These are phyloP conservation scores for Lasiosphaeriaceae sp. DNA, from an alignment of 495 filamentous ascomycete genomes.

Conservation along the genomic window DNA sequence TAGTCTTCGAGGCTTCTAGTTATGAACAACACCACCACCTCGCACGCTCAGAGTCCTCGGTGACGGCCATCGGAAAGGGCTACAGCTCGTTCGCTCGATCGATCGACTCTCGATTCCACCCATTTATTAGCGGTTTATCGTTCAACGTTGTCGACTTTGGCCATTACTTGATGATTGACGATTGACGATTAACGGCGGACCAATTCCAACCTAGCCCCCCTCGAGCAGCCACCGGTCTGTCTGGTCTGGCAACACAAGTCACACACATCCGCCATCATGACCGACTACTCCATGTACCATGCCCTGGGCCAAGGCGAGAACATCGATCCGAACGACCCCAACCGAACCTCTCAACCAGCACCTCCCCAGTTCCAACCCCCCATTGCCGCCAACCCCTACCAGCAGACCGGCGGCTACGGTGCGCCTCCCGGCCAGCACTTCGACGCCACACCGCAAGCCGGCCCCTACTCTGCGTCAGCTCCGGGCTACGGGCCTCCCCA, in stretches of 20 bases:
- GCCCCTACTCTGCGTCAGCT: neutral
- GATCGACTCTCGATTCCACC: neutral
- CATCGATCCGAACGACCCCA: conserved; percentile 60
- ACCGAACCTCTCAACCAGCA: conserved; percentile 52
- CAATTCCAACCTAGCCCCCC: neutral
- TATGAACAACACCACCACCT: neutral
- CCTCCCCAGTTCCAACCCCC: conserved; percentile 55
- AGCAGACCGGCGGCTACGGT: conserved; percentile 53
- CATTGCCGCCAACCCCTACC: conserved; percentile 52
- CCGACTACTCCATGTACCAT: conserved; percentile 76
- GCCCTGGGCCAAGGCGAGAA: conserved; percentile 60
- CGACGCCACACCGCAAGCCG: conserved; percentile 25
- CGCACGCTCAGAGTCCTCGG: conserved; percentile 2
- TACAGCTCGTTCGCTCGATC: neutral
- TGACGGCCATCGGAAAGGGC: neutral
- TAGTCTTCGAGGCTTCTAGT: neutral
- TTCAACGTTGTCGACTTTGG: too few species aligned
- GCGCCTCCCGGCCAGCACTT: conserved; percentile 29
- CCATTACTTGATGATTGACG: too few species aligned
- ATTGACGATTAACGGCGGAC: neutral
- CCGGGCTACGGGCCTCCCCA: conserved; percentile 35
- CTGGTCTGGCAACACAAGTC: neutral
- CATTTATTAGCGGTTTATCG: too few species aligned
- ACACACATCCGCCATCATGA: conserved; percentile 47
- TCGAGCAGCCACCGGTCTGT: neutral